A percentile compares a stretch with the other conserved stretches of the same genome.
These are phyloP conservation scores for Gaertneriomyces sp. DNA, from an alignment of 192 early-diverging fungal genomes.

Conservation along the genomic window DNA sequence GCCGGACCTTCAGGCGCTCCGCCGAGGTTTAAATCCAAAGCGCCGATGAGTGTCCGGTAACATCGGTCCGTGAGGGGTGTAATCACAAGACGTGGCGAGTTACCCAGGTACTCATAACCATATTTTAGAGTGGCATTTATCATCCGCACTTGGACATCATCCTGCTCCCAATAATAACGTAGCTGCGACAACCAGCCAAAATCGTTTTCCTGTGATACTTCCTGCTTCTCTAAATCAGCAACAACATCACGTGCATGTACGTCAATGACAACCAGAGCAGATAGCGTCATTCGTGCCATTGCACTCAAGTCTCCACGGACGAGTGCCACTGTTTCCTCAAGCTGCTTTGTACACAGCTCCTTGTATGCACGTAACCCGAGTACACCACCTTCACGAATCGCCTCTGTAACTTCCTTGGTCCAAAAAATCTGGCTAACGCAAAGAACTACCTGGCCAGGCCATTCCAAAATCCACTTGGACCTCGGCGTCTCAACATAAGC, in stretches of 20 bases:
- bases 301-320: constrained; percentile 57
- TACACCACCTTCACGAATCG: constrained; percentile 43
- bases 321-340: constrained; percentile 52
- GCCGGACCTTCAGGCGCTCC: constrained; percentile 62
- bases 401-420: constrained; percentile 57
- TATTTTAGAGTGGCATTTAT: constrained; percentile 60
- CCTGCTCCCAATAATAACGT: constrained; percentile 61
- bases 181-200: constrained; percentile 63
- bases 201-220: constrained; percentile 46
- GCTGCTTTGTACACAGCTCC: constrained; percentile 48
- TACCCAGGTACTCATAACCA: constrained; percentile 60
- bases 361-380: constrained; percentile 39
- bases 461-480: constrained; percentile 56
- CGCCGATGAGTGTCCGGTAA: constrained; percentile 63
- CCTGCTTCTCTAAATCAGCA: constrained; percentile 44
- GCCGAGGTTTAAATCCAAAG: constrained; percentile 57
- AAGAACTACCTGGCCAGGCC: constrained; percentile 58
- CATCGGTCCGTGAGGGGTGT: constrained; percentile 60
- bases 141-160: constrained; percentile 58
- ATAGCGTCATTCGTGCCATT: constrained; percentile 57
- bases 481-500: constrained; percentile 51
- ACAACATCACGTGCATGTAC: constrained; percentile 60
- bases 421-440: constrained; percentile 61
- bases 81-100: constrained; percentile 53
- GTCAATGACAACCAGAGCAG: constrained; percentile 59